Conservation (phyloP, 163 green algal genomes). For the Prototheca cutis region DNA sequence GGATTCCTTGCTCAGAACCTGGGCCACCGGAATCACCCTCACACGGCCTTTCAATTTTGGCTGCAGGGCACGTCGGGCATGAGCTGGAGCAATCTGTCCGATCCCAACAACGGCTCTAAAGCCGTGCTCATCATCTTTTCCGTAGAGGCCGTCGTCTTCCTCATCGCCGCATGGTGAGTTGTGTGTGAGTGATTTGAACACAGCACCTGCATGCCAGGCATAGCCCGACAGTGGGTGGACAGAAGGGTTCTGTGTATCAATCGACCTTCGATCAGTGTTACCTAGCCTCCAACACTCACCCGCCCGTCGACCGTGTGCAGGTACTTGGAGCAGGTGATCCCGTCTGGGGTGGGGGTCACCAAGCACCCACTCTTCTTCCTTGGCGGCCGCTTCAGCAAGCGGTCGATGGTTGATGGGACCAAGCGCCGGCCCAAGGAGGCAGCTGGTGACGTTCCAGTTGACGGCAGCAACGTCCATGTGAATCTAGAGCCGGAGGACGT, state of each 20-base stretch:
- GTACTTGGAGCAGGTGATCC: constrained; percentile 71
- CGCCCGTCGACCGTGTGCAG: constrained; percentile 8
- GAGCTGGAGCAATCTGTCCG: constrained; percentile 37
- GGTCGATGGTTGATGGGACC: not conserved
- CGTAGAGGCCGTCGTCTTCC: constrained; percentile 70
- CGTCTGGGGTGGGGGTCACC: constrained; percentile 42
- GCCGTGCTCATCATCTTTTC: constrained; percentile 62
- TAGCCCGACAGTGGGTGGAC: too few relatives aligned
- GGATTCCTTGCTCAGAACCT: too few relatives aligned
- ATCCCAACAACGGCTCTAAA: constrained; percentile 53
- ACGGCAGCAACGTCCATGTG: constrained; percentile 5
- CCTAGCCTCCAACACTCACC: not conserved
- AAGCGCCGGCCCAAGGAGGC: too few relatives aligned
- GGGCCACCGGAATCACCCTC: not conserved
- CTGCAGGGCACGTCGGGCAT: constrained; percentile 41
- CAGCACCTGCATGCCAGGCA: too few relatives aligned
- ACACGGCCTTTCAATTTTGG: not conserved
- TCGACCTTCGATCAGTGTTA: not conserved
- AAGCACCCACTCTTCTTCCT: constrained; percentile 76
- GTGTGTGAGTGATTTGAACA: too few relatives aligned
- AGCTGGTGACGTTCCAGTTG: too few relatives aligned
- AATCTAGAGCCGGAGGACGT: constrained; percentile 46
- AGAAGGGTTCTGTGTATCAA: too few relatives aligned
- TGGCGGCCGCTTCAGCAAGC: constrained; percentile 8
- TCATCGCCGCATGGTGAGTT: constrained; percentile 48